Conservation (phyloP, 805 yeast species). For the Kluyveromyces dobzhanskii region DNA sequence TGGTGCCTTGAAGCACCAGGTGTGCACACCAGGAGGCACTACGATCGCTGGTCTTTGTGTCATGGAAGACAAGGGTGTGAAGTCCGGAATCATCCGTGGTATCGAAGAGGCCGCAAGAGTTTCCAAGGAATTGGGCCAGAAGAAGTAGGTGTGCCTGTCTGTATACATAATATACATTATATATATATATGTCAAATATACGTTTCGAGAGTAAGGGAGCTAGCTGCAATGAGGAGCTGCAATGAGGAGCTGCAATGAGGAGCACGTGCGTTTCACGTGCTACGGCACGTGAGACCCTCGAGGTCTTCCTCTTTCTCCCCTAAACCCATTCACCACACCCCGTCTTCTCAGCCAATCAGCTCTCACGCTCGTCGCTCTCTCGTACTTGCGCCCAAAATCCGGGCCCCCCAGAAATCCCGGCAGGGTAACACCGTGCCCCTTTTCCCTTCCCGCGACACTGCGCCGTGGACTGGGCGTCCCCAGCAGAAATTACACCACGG, state of each 20-base stretch:
- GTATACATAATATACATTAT: too few species aligned
- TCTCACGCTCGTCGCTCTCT: neutral
- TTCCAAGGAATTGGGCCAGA: constrained; percentile 51
- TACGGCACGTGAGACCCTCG: too few species aligned
- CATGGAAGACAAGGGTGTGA: constrained; percentile 85
- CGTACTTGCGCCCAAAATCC: neutral
- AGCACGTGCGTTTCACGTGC: too few species aligned
- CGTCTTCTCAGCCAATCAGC: neutral
- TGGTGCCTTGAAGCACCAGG: constrained; percentile 74
- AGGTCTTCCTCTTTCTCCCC: neutral
- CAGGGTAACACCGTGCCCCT: too few species aligned
- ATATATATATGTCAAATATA: too few species aligned
- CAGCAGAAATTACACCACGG: too few species aligned
- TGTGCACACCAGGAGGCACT: constrained; percentile 97
- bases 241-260: too few species aligned
- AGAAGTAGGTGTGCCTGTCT: constrained; percentile 18
- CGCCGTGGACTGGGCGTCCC: too few species aligned
- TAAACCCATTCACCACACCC: neutral
- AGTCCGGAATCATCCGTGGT: constrained; percentile 81
- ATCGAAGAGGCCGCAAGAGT: constrained; percentile 88
- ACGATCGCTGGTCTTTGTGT: constrained; percentile 91
- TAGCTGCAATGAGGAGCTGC: too few species aligned
- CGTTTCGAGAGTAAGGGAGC: too few species aligned
- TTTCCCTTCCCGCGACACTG: too few species aligned
- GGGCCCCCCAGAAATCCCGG: too few species aligned